These are phyloP conservation scores for Xerocomellus intermedius DNA, from an alignment of 768 basidiomycete genomes.

Conservation along the genomic window DNA sequence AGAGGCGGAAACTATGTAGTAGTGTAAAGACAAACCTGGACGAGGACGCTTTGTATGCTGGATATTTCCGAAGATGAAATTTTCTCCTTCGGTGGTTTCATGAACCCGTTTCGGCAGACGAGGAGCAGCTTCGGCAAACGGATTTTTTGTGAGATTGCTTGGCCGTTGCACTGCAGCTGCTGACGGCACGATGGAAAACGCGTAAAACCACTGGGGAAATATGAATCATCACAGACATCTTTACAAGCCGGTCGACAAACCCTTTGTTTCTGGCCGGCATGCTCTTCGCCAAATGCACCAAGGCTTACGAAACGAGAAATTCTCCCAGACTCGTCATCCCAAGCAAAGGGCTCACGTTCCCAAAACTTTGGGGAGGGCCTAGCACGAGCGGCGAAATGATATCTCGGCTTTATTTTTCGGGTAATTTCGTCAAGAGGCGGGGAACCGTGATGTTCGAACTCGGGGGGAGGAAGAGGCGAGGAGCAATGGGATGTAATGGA, in stretches of 20 bases:
- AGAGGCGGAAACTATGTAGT: not conserved
- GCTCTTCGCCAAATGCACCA: slow-evolving; percentile 77
- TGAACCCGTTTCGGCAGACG: slow-evolving; percentile 53
- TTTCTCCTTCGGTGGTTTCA: slow-evolving; percentile 48
- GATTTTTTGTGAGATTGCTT: slow-evolving; percentile 67
- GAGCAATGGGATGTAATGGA: slow-evolving; percentile 61
- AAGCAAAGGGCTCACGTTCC: slow-evolving; percentile 92
- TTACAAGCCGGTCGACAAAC: slow-evolving; percentile 44
- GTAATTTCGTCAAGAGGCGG: slow-evolving; percentile 65
- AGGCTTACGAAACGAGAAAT: slow-evolving; percentile 78
- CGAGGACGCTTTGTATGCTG: slow-evolving; percentile 58
- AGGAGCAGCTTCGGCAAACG: slow-evolving; percentile 48
- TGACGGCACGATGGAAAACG: slow-evolving; percentile 77
- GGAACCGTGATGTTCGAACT: slow-evolving; percentile 45
- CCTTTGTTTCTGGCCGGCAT: slow-evolving; percentile 73
- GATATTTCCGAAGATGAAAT: slow-evolving; percentile 69
- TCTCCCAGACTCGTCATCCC: slow-evolving; percentile 70
- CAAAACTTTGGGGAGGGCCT: slow-evolving; percentile 78
- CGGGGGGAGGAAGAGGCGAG: slow-evolving; percentile 43
- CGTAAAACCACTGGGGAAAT: slow-evolving; percentile 87
- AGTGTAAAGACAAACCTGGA: slow-evolving; percentile 41
- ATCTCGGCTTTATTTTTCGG: slow-evolving; percentile 71
- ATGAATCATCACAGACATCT: slow-evolving; percentile 7
- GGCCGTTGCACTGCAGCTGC: slow-evolving; percentile 45
- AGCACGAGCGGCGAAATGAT: slow-evolving; percentile 75